phyloP scores from a whole-genome alignment of 257 asterid species.

The Eucommia ulmoides region DNA sequence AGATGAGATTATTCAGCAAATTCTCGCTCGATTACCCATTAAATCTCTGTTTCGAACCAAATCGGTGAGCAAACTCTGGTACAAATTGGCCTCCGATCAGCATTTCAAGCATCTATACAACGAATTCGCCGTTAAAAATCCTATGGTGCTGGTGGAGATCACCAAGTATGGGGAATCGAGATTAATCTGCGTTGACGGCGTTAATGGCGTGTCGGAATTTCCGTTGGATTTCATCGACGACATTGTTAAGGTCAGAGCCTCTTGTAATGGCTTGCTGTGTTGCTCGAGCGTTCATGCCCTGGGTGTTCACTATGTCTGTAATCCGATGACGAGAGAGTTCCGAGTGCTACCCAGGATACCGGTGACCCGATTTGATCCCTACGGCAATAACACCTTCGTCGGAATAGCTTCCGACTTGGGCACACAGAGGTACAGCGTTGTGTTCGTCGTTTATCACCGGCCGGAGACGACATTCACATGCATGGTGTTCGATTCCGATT shows the following conservation, averaged over 20 bases:
- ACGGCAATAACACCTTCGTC: slow-evolving; percentile 71
- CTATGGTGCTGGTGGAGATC: slow-evolving; percentile 56
- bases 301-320: slow-evolving; percentile 79
- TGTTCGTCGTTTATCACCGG: slow-evolving; percentile 74
- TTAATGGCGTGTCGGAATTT: slow-evolving; percentile 55
- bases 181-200: slow-evolving; percentile 57
- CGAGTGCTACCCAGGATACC: slow-evolving; percentile 59
- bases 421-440: slow-evolving; percentile 45
- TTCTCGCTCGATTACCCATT: slow-evolving; percentile 71
- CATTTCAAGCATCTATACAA: slow-evolving; percentile 49
- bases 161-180: slow-evolving; percentile 37
- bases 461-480: slow-evolving; percentile 55
- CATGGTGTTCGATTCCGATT: slow-evolving; percentile 61
- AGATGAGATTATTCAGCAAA: slow-evolving; percentile 58
- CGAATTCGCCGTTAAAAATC: slow-evolving; percentile 43
- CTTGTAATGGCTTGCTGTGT: slow-evolving; percentile 76
- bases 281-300: slow-evolving; percentile 75
- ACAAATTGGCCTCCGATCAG: slow-evolving; percentile 34
- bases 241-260: slow-evolving; percentile 67
- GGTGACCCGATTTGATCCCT: slow-evolving; percentile 60
- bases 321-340: slow-evolving; percentile 70
- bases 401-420: slow-evolving; percentile 54
- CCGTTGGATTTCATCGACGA: slow-evolving; percentile 65
- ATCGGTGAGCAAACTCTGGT: slow-evolving; percentile 68
- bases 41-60: slow-evolving; percentile 54